Evolutionary conservation across 2,329 filamentous ascomycete genomes (phyloP).

Genomic region (Diaporthe citrichinensis): DNA sequence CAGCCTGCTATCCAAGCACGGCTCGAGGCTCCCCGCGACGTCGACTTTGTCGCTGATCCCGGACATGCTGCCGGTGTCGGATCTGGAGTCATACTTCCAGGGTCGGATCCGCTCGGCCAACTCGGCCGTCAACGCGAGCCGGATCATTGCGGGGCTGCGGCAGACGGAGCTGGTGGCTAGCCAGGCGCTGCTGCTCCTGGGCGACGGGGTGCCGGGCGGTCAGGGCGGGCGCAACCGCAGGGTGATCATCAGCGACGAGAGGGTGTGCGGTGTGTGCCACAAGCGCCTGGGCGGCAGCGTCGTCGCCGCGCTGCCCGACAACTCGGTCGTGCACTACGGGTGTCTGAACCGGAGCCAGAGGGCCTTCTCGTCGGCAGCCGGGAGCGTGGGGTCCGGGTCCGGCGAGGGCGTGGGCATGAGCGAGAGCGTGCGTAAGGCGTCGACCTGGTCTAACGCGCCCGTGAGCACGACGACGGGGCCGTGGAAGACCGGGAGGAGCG

Average conservation of each 20-base stretch:
- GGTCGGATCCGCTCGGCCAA: conserved; percentile 91
- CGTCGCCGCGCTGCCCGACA: conserved; percentile 89
- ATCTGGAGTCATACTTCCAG: conserved; percentile 91
- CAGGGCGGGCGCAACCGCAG: conserved; percentile 71
- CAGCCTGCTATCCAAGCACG: conserved; percentile 90
- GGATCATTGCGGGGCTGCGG: conserved; percentile 82
- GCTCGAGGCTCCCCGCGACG: conserved; percentile 88
- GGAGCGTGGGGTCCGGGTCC: not conserved
- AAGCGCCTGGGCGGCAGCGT: conserved; percentile 94
- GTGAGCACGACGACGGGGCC: conserved; percentile 29
- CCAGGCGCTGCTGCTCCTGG: conserved; percentile 81
- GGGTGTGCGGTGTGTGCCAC: conserved; percentile 92
- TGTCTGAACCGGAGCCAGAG: conserved; percentile 70
- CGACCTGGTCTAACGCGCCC: conserved; percentile 17
- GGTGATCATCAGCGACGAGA: conserved; percentile 88
- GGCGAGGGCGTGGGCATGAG: conserved; percentile 51
- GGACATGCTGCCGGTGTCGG: conserved; percentile 79
- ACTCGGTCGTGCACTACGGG: conserved; percentile 84
- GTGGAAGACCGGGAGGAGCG: conserved; percentile 33
- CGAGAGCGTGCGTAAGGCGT: conserved; percentile 51
- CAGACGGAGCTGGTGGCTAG: conserved; percentile 85
- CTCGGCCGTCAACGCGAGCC: conserved; percentile 82
- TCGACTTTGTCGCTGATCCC: conserved; percentile 91
- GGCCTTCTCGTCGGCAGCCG: conserved; percentile 45
- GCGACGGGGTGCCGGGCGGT: conserved; percentile 70